Evolutionary conservation across 1,139 yeast genomes (phyloP), one percentile per base, ranked within the genome.

Genomic region (Nakaseomyces sp.): DNA sequence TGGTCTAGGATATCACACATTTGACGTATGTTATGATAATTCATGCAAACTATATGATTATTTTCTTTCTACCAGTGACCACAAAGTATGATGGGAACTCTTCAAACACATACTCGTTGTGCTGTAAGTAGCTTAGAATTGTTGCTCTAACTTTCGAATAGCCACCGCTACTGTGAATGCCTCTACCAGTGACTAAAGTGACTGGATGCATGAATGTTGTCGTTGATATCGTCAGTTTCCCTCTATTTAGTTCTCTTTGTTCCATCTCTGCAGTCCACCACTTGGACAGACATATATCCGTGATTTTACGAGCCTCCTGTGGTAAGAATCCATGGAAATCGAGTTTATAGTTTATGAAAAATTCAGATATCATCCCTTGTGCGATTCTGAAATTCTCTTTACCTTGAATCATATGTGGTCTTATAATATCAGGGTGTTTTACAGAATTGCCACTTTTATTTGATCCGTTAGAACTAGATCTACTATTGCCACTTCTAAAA

Each of bases 201-300:
- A 78, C 52, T 0, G 70, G 69, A 2, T 58, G 63, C 1, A 71
- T 69, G 56, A 68, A 50, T n/a, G 43, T 31, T 6, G 47, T 58
- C 16, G 51, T 48, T 59, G 25, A 48, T 42, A 2, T 68, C 44
- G 57, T 65, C 30, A 61, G 55, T 8, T 63, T 57, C 15, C 60
- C 63, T 2, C 76, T 76, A 22, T 67, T 62, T 4, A 60, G 41
- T 40, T 69, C 70, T 42, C 84, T 60, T 30, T 57, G 55, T 6
- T 55, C 50, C 33, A 66, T 36, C 55, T 80, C 86, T 19, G 61
- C 60, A 1, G 54, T 47, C 85, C 85, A 79, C 87, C 87, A 80
- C 4, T 56, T 56, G 1, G 51, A 41, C 5, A 77, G 56, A 1
- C 68, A 69, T 7, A 42, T 42, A 10, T 57, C 52, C 2, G 71